Evolutionary conservation across 805 yeast genomes (phyloP), one percentile per base, ranked within the genome.

Genomic region (Yueomyces sp.): DNA sequence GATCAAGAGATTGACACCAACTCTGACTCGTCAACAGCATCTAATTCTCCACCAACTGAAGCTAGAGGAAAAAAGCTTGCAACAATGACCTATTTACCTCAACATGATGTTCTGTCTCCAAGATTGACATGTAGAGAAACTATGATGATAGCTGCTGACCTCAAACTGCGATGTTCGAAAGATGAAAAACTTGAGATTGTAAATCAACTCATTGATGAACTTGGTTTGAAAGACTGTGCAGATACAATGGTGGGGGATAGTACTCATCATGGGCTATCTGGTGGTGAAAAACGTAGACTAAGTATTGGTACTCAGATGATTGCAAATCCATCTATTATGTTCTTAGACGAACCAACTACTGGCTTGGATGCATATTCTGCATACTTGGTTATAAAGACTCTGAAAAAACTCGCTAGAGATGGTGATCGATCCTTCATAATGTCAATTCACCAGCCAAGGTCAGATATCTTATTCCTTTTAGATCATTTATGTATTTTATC

Each of bases 281-380:
- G 95, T 12, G 95, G 95, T 32, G 95, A 85, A 55, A 81, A 79
- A 53, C 60, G 95, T 53, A 62, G 95, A 46, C 69, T 83, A 3
- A 79, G 88, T 39, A 73, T 85, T 36, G 95, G 85, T 0, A 74
- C 85, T 19, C 94, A 85, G 57, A 64, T 85, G 55, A 66, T 85
- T 40, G 74, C 83, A 4, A 81, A 78, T 49, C 95, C 95, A 0
- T 76, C 87, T 0, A 65, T 85, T 2, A 60, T 86, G 47, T 85
- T 85, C 52, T 61, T 85, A 38, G 95, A 85, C 58, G 95, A 85
- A 52, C 94, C 95, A 4, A 85, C 95, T 1, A 85, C 95, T 0
- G 94, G 95, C 0, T 63, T 85, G 33, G 95, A 85, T 59, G 79
- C 94, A 4, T 77, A 76, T 47, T 78, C 87, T 9, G 88, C 95